Evolutionary conservation across 331 rosid species (phyloP).

Genomic region (Dryas integrifolia): DNA sequence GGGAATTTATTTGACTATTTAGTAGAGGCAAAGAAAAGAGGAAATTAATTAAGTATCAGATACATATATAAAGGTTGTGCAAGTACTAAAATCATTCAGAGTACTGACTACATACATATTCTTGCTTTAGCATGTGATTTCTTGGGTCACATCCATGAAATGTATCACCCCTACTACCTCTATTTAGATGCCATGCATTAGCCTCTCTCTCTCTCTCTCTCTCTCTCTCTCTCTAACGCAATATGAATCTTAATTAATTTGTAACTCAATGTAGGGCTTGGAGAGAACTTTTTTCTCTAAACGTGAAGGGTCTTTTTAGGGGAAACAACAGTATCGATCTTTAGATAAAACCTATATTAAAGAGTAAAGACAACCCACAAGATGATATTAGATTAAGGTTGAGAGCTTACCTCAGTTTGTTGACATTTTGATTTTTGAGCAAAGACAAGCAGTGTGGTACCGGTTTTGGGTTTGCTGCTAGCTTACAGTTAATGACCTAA

Average conservation of each 20-base stretch:
- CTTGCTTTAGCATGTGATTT: conserved; percentile 20
- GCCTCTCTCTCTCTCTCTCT: too few species aligned
- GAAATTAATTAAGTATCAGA: background rate
- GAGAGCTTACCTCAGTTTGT: conserved; percentile 28
- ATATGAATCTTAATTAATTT: too few species aligned
- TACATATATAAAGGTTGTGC: conserved; percentile 13
- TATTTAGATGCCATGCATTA: background rate
- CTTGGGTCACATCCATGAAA: background rate
- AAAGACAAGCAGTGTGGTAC: background rate
- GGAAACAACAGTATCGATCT: too few species aligned
- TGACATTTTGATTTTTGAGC: conserved; percentile 31
- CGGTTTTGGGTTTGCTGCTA: conserved; percentile 21
- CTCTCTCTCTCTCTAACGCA: too few species aligned
- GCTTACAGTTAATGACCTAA: conserved; percentile 21
- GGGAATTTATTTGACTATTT: conserved; percentile 4
- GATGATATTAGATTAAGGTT: background rate
- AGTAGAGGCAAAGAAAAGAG: conserved; percentile 9
- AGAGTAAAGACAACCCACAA: background rate
- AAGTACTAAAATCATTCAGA: conserved; percentile 16
- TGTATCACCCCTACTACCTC: background rate
- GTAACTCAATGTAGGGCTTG: too few species aligned
- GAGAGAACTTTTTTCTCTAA: too few species aligned
- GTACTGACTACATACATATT: conserved; percentile 1
- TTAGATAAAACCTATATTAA: background rate
- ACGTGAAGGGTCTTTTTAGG: too few species aligned